Percentiles rank a stretch among this genome's conserved stretches.
These are phyloP conservation scores for Aspergillus candidus DNA, from an alignment of 2,329 filamentous ascomycete species.

Conservation along the genomic window DNA sequence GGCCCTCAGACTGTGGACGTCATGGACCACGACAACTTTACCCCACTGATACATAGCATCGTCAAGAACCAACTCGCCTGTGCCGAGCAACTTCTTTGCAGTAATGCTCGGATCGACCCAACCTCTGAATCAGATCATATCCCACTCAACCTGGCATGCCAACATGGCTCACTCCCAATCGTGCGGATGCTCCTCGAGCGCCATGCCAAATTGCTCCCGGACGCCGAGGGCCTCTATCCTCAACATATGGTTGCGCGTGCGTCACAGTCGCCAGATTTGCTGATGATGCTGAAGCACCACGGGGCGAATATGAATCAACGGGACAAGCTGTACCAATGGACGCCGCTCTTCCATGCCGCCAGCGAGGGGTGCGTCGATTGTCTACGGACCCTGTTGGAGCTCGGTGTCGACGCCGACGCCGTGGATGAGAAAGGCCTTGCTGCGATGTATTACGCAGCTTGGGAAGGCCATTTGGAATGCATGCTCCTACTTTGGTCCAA, in stretches of 20 bases:
- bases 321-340: constrained; percentile 97
- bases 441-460: constrained; percentile 96
- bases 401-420: constrained; percentile 70
- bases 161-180: constrained; percentile 80
- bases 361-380: constrained; percentile 93
- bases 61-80: constrained; percentile 78
- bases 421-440: constrained; percentile 88
- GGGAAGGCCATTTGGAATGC: constrained; percentile 93
- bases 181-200: constrained; percentile 78
- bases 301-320: constrained; percentile 86
- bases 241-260: constrained; percentile 92
- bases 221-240: constrained; percentile 94
- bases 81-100: constrained; percentile 68
- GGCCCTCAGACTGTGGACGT: constrained; percentile 72
- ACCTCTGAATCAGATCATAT: constrained; percentile 84
- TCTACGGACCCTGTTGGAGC: constrained; percentile 71
- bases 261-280: constrained; percentile 70
- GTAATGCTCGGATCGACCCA: constrained; percentile 79
- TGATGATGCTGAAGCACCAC: constrained; percentile 74
- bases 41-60: constrained; percentile 88
- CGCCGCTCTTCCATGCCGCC: constrained; percentile 88
- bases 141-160: constrained; percentile 88
- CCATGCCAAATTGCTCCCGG: constrained; percentile 76
- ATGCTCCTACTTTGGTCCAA: constrained; percentile 70
- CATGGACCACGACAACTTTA: constrained; percentile 96